Conservation (phyloP, 75 land plant genomes). For the Ceratopteris richardii region DNA sequence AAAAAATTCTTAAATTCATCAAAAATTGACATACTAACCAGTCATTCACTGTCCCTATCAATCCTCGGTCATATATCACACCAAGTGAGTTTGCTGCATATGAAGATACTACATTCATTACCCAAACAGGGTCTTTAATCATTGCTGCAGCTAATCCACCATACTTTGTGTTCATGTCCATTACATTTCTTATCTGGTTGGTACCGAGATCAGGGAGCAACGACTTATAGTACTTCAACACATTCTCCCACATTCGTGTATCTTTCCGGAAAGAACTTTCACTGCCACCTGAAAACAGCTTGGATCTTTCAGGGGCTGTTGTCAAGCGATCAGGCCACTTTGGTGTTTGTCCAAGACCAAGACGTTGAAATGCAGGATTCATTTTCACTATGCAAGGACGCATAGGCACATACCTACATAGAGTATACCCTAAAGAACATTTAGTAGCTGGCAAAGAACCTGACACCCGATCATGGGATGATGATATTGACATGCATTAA, state of each 20-base stretch:
- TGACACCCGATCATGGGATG: neutral
- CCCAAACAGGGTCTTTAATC: conserved; percentile 37
- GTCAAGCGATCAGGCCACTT: conserved; percentile 36
- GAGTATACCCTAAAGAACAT: neutral
- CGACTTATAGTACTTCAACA: conserved; percentile 31
- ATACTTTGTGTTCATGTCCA: conserved; percentile 33
- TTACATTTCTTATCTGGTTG: conserved; percentile 21
- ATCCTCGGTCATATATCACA: conserved; percentile 23
- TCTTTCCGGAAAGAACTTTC: conserved; percentile 19
- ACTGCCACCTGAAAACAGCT: conserved; percentile 13
- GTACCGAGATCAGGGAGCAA: conserved; percentile 27
- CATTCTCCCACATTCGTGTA: conserved; percentile 25
- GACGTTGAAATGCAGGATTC: conserved; percentile 1
- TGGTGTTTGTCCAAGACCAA: conserved; percentile 31
- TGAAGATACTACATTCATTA: conserved; percentile 31
- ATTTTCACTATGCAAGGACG: conserved; percentile 25
- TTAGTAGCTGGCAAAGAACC: neutral
- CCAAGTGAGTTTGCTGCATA: conserved; percentile 19
- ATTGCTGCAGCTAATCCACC: conserved; percentile 33
- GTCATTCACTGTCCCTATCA: conserved; percentile 32
- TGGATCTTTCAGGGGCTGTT: conserved; percentile 18
- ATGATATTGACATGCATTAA: too few relatives aligned
- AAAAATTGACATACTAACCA: conserved; percentile 10
- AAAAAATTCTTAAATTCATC: too few relatives aligned
- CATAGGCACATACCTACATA: conserved; percentile 41